Evolutionary conservation across 2,329 filamentous ascomycete species (phyloP).

Genomic region (Thermothelomyces thermophilus): DNA sequence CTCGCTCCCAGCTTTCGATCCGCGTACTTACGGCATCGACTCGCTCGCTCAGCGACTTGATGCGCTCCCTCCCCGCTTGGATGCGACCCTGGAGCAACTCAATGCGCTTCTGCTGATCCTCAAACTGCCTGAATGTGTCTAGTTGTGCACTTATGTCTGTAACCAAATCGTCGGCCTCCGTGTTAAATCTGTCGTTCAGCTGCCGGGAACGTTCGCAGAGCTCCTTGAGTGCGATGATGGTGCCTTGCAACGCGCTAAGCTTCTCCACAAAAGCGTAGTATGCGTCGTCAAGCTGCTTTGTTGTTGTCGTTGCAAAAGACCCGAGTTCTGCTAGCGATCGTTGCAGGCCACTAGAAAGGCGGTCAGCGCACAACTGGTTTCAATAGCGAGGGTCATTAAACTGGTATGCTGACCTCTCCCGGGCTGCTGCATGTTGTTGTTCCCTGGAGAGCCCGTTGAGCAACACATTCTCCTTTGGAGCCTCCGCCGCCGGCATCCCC

Average conservation of each 20-base stretch:
- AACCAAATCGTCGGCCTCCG: conserved; percentile 52
- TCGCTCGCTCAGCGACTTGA: conserved; percentile 53
- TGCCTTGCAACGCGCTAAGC: conserved; percentile 56
- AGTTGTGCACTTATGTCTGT: conserved; percentile 56
- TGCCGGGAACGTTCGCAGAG: conserved; percentile 56
- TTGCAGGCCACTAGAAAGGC: conserved; percentile 40
- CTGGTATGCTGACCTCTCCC: conserved; percentile 33
- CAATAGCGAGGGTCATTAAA: not conserved
- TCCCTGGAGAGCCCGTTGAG: conserved; percentile 36
- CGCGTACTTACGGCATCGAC: conserved; percentile 57
- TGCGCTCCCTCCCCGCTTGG: conserved; percentile 50
- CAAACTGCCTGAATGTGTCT: conserved; percentile 54
- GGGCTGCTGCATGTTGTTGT: conserved; percentile 33
- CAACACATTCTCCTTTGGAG: conserved; percentile 34
- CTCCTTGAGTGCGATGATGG: conserved; percentile 57
- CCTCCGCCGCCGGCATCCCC: conserved; percentile 10
- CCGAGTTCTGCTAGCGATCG: conserved; percentile 49
- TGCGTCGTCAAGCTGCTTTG: conserved; percentile 62
- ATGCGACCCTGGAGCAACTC: conserved; percentile 56
- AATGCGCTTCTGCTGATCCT: conserved; percentile 59
- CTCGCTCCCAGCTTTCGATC: conserved; percentile 61
- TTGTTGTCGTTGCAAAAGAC: conserved; percentile 55
- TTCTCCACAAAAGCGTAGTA: conserved; percentile 70
- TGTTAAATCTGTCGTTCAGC: conserved; percentile 52
- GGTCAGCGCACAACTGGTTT: not conserved